Conservation (phyloP, 192 early-diverging fungal genomes). For the Coemansia sp. region DNA sequence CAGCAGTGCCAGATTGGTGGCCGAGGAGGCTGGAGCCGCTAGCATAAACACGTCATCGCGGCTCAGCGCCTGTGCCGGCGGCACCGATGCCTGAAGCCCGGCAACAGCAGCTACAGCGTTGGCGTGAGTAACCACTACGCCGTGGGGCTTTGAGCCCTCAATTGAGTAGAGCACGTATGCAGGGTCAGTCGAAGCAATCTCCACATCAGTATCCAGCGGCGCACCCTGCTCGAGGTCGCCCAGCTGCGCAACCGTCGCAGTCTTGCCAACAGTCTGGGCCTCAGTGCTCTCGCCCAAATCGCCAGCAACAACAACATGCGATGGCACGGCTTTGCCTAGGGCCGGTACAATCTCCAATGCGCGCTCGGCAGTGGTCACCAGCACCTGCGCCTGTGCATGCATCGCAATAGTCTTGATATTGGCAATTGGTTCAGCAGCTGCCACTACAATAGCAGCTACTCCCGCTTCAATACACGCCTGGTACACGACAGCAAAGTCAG, state of each 20-base stretch:
- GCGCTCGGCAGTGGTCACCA: constrained; percentile 27
- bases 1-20: constrained; percentile 37
- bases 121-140: constrained; percentile 39
- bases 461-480: constrained; percentile 46
- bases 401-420: constrained; percentile 17
- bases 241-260: constrained; percentile 10
- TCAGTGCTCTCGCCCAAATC: constrained; percentile 20
- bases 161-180: constrained; percentile 37
- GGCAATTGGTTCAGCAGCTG: constrained; percentile 7
- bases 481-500: constrained; percentile 32
- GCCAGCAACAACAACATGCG: constrained; percentile 16
- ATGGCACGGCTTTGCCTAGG: constrained; percentile 9
- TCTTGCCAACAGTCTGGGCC: constrained; percentile 7
- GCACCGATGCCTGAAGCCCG: constrained; percentile 23
- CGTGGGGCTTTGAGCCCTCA: constrained; percentile 8
- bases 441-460: constrained; percentile 31
- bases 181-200: constrained; percentile 19
- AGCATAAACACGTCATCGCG: constrained; percentile 39
- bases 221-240: constrained; percentile 28
- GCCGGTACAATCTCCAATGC: constrained; percentile 11
- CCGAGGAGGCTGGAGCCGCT: constrained; percentile 23
- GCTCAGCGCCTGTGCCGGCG: constrained; percentile 23
- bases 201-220: constrained; percentile 17
- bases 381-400: constrained; percentile 17
- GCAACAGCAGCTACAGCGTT: constrained; percentile 40